phyloP scores from a whole-genome alignment of 805 yeast genomes.

The Saccharomycopsis vini region DNA sequence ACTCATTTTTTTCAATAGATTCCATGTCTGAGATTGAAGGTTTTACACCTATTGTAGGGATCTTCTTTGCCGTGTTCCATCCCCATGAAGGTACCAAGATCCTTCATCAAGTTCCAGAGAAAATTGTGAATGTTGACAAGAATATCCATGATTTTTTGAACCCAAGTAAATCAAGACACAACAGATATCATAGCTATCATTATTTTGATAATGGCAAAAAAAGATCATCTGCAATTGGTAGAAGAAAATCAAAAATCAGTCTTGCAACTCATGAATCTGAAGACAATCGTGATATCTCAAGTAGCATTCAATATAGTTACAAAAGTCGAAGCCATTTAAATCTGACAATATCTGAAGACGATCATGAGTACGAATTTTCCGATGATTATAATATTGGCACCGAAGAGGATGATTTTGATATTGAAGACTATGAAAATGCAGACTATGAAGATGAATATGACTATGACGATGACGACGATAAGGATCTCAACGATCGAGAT shows the following conservation, averaged over 20 bases:
- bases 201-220: not conserved
- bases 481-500: too few relatives aligned
- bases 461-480: not conserved
- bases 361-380: not conserved
- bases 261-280: slow-evolving; percentile 1
- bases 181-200: not conserved
- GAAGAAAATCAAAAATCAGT: not conserved
- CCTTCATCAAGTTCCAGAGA: slow-evolving; percentile 71
- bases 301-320: too few relatives aligned
- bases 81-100: slow-evolving; percentile 95
- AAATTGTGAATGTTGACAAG: slow-evolving; percentile 7
- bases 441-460: not conserved
- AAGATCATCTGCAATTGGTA: too few relatives aligned
- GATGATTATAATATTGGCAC: not conserved
- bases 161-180: not conserved
- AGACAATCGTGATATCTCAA: not conserved
- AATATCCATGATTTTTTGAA: slow-evolving; percentile 2
- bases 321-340: too few relatives aligned
- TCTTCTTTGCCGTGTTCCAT: slow-evolving; percentile 87
- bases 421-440: not conserved
- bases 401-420: not conserved
- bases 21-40: slow-evolving; percentile 34
- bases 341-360: too few relatives aligned
- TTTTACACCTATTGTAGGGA: slow-evolving; percentile 79
- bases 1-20: too few relatives aligned